phyloP scores from a whole-genome alignment of 148 eudicot species.

The Talinum fruticosum region DNA sequence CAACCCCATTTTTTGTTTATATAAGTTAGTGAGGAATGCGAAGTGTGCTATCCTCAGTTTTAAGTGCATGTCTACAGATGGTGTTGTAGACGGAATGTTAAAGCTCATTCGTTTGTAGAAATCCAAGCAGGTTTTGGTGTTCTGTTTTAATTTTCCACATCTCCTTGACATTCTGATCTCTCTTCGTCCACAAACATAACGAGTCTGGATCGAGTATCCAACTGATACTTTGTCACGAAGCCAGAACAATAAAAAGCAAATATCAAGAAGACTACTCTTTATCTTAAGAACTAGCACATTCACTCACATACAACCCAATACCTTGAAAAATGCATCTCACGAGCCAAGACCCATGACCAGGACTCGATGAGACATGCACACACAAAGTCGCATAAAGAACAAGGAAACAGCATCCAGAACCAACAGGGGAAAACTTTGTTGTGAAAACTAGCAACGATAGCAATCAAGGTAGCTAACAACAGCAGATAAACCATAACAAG shows the following conservation, averaged over 20 bases:
- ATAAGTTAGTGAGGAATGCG: slow-evolving; percentile 14
- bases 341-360: neutral
- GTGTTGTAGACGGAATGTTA: slow-evolving; percentile 11
- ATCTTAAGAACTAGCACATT: neutral
- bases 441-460: neutral
- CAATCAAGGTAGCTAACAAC: neutral
- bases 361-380: neutral
- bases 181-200: neutral
- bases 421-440: neutral
- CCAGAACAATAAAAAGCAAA: too few relatives aligned
- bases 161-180: neutral
- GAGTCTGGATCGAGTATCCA: too few relatives aligned
- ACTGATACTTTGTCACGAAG: too few relatives aligned
- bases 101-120: neutral
- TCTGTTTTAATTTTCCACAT: neutral
- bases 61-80: slow-evolving; percentile 1
- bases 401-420: neutral
- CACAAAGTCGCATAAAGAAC: neutral
- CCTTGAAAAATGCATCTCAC: neutral
- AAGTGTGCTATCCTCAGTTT: neutral
- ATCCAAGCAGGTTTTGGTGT: neutral
- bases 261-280: neutral
- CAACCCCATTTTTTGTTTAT: slow-evolving; percentile 3
- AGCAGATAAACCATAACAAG: neutral
- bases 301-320: neutral